Evolutionary conservation across 2,329 filamentous ascomycete species (phyloP).

Genomic region (Trichoderma endophyticum): DNA sequence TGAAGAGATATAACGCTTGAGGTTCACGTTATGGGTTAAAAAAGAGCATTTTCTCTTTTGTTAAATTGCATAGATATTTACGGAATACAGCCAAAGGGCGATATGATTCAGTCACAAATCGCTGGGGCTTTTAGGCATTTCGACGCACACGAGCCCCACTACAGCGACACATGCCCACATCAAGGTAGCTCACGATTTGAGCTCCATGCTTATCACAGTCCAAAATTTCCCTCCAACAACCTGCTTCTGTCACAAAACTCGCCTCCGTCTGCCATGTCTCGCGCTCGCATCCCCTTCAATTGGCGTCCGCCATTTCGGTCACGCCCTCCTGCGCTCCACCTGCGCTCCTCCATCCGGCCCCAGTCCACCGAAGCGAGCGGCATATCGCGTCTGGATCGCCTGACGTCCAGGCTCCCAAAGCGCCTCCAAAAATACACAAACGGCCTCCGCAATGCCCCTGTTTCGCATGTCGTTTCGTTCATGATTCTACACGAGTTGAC

Average conservation of each 20-base stretch:
- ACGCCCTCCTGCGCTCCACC: conserved; percentile 13
- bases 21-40: background rate
- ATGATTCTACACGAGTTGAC: conserved; percentile 89
- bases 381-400: conserved; percentile 39
- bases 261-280: conserved; percentile 26
- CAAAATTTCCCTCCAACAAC: background rate
- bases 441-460: conserved; percentile 70
- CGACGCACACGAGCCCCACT: background rate
- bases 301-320: conserved; percentile 24
- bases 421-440: conserved; percentile 67
- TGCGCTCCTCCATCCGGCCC: conserved; percentile 21
- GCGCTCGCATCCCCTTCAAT: conserved; percentile 23
- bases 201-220: background rate
- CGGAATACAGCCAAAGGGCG: background rate
- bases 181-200: background rate
- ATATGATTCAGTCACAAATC: background rate
- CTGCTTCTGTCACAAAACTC: background rate
- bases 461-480: conserved; percentile 82
- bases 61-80: background rate
- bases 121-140: background rate
- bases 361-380: conserved; percentile 29
- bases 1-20: background rate
- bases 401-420: conserved; percentile 57
- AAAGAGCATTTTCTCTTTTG: background rate
- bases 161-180: background rate